Conservation (phyloP, 306 rosid genomes). For the Senna siamea region DNA sequence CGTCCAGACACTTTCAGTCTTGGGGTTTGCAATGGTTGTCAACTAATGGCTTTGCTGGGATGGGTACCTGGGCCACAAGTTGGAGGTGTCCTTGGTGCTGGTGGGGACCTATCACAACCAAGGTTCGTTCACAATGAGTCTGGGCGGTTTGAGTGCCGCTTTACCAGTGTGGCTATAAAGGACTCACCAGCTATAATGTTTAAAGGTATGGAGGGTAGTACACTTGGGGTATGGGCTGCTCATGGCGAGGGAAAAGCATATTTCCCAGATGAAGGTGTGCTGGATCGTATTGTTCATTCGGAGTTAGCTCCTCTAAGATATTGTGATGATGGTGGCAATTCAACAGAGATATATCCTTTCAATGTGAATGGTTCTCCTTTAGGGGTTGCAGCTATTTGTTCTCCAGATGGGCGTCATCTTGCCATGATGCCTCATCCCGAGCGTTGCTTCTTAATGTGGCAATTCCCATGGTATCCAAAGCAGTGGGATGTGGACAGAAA, state of each 20-base stretch:
- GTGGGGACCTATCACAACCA: conserved; percentile 88
- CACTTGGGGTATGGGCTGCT: conserved; percentile 89
- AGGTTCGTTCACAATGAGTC: conserved; percentile 91
- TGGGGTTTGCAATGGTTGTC: conserved; percentile 96
- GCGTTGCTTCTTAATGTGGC: conserved; percentile 97
- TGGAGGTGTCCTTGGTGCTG: conserved; percentile 81
- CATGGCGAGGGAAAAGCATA: conserved; percentile 92
- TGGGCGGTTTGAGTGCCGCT: conserved; percentile 91
- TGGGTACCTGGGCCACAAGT: conserved; percentile 92
- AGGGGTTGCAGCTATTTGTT: conserved; percentile 89
- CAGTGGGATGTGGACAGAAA: conserved; percentile 76
- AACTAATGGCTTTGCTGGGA: conserved; percentile 92
- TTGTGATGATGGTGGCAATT: conserved; percentile 84
- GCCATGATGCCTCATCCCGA: conserved; percentile 99
- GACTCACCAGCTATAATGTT: conserved; percentile 87
- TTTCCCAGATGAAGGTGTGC: conserved; percentile 78
- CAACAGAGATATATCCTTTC: conserved; percentile 82
- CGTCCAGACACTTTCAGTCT: conserved; percentile 88
- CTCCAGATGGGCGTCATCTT: conserved; percentile 92
- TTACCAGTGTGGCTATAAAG: conserved; percentile 75
- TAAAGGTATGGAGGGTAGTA: conserved; percentile 82
- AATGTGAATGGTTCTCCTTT: conserved; percentile 87
- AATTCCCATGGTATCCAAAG: conserved; percentile 91
- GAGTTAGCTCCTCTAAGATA: conserved; percentile 80
- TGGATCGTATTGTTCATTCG: conserved; percentile 63